Evolutionary conservation across 148 eudicot genomes (phyloP).

Genomic region (Silene latifolia): DNA sequence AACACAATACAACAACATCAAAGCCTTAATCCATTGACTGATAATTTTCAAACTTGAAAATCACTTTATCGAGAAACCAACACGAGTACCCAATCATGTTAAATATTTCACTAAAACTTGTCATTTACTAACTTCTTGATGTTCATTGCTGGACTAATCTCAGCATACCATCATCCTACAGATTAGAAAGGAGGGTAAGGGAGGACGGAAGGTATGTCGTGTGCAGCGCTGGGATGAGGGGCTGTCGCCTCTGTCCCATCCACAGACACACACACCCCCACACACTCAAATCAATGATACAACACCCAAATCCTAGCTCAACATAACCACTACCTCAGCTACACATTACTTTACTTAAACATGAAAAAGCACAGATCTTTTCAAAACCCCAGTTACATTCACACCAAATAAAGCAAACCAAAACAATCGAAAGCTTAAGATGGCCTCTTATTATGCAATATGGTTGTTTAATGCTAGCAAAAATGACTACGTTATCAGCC

Average conservation of each 20-base stretch:
- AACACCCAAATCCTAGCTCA: not conserved
- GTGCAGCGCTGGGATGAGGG: no score
- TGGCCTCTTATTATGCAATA: no score
- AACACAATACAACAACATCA: not conserved
- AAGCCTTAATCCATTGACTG: not conserved
- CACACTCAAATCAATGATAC: not conserved
- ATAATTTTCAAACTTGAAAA: not conserved
- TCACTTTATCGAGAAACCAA: not conserved
- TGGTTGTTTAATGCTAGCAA: no score
- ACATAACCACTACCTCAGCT: not conserved
- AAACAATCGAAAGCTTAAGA: not conserved
- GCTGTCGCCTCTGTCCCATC: no score
- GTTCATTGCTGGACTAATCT: not conserved
- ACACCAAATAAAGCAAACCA: not conserved
- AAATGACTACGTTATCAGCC: no score
- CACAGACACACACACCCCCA: no score
- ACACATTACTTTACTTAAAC: not conserved
- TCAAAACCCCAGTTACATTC: not conserved
- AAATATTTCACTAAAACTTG: not conserved
- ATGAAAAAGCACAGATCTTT: not conserved
- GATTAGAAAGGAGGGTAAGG: no score
- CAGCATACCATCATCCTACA: no score
- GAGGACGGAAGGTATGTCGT: no score
- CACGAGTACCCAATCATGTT: not conserved
- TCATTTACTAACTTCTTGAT: not conserved